Conservation (phyloP, 2,329 filamentous ascomycete species). For the Fusarium chuoi region DNA sequence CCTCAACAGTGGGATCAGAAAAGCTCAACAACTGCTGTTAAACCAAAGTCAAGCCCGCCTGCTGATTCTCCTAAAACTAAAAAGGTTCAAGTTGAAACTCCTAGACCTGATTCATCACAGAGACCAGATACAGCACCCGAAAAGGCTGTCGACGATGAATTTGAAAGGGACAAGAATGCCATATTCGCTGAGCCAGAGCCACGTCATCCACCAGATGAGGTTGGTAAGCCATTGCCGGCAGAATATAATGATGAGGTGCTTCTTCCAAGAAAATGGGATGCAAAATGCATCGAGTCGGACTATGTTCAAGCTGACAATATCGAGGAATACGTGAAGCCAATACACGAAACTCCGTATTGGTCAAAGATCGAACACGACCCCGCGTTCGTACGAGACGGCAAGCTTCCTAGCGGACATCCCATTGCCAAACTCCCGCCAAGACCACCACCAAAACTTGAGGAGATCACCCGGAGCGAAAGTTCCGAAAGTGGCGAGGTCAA, state of each 20-base stretch:
- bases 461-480: slow-evolving; percentile 19
- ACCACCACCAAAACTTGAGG: slow-evolving; percentile 1
- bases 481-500: slow-evolving; percentile 32
- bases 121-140: slow-evolving; percentile 15
- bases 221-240: slow-evolving; percentile 57
- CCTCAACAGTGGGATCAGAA: slow-evolving; percentile 46
- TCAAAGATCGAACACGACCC: slow-evolving; percentile 55
- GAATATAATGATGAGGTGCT: slow-evolving; percentile 58
- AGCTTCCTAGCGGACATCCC: slow-evolving; percentile 37
- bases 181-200: slow-evolving; percentile 52
- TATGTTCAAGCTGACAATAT: slow-evolving; percentile 57
- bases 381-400: slow-evolving; percentile 49
- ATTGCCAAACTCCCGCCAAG: slow-evolving; percentile 19
- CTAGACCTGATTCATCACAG: slow-evolving; percentile 8
- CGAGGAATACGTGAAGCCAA: slow-evolving; percentile 54
- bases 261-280: slow-evolving; percentile 57
- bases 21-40: neutral
- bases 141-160: slow-evolving; percentile 43
- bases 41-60: slow-evolving; percentile 16
- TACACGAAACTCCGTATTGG: slow-evolving; percentile 56
- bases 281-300: slow-evolving; percentile 56
- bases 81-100: slow-evolving; percentile 13
- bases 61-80: slow-evolving; percentile 10
- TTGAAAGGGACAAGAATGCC: slow-evolving; percentile 51
- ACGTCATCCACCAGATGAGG: slow-evolving; percentile 55